Base-by-base conservation (phyloP, 2,329 filamentous ascomycete species). In the Fusarium nanum region DNA sequence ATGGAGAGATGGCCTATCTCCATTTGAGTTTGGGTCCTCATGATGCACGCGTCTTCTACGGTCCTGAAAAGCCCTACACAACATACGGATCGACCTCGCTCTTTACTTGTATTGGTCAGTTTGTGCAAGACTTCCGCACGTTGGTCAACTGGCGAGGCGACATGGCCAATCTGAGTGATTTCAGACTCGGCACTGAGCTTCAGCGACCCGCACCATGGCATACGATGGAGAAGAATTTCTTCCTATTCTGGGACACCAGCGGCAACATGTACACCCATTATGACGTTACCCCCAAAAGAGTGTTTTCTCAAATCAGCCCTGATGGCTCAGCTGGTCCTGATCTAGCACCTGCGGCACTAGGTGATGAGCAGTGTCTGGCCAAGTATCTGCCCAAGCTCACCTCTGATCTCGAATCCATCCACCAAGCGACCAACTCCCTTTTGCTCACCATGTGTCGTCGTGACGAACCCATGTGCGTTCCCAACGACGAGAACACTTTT, bases 401-500 rank as follows among this genome's bases (percentile, higher is more conserved):
- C 1, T 65, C 71, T 0, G 62, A 78, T 6, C 64, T 80, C 23
- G 84, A 87, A 73, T 84, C 81, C 0, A 83, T 89, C 30, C 87
- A 89, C 71, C 87, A 90, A 74, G 84, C 87, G 8, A 89, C 86
- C 22, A 90, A 90, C 74, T 87, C 86, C 3, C 79, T 89, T 1
- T 76, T 82, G 2, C 76, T 89, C 40, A 89, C 87, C 4, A 78
- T 88, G 55, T 89, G 88, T 77, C 77, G 78, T 11, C 81, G 84
- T 3, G 68, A 77, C 3, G 86, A 89, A 45, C 69, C 77, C 0
- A 56, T 20, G 0, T 89, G 88, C 73, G 50, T 74, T 1, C 75
- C 81, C 0, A 77, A 78, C 45, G 78, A 81, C 8, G 67, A 64
- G 22, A 88, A 89, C 70, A 89, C 87, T 0, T 87, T 87, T 73